Evolutionary conservation across 2,329 filamentous ascomycete species (phyloP).

Genomic region (Ophiostoma montium): DNA sequence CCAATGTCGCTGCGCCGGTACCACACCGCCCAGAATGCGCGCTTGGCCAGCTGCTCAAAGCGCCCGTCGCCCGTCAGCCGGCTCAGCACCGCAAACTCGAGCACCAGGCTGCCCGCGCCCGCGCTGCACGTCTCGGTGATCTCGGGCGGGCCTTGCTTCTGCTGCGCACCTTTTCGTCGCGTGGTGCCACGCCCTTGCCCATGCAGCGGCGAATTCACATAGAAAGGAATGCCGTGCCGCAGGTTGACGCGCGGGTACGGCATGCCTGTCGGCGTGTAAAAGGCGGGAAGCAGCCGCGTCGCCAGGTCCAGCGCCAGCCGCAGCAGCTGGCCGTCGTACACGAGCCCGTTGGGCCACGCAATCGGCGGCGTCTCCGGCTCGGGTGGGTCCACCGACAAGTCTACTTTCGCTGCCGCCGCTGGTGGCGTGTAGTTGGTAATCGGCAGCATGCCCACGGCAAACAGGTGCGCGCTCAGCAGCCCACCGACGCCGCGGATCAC

Average conservation of each 20-base stretch:
- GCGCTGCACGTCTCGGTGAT: conserved; percentile 95
- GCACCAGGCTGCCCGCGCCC: conserved; percentile 84
- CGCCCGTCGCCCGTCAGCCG: conserved; percentile 70
- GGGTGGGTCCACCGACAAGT: no score
- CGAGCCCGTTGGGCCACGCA: conserved; percentile 60
- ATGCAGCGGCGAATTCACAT: conserved; percentile 71
- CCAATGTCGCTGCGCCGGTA: conserved; percentile 69
- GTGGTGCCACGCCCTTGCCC: conserved; percentile 23
- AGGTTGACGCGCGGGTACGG: conserved; percentile 93
- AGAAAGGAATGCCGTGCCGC: conserved; percentile 75
- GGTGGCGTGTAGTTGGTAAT: conserved; percentile 58
- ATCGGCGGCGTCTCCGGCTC: conserved; percentile 34
- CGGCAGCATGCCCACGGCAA: conserved; percentile 79
- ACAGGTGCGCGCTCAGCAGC: conserved; percentile 81
- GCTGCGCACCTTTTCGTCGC: no score
- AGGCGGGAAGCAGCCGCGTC: conserved; percentile 74
- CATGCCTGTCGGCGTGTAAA: conserved; percentile 79
- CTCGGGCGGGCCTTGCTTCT: conserved; percentile 38
- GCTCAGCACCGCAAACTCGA: conserved; percentile 86
- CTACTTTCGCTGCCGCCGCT: conserved; percentile 21
- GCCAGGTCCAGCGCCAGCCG: conserved; percentile 80
- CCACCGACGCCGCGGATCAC: conserved; percentile 89
- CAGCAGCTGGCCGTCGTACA: conserved; percentile 79
- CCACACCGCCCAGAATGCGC: conserved; percentile 98
- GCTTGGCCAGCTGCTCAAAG: conserved; percentile 83